Evolutionary conservation across 2,329 filamentous ascomycete genomes (phyloP).

Genomic region (Paraphaeosphaeria minitans): DNA sequence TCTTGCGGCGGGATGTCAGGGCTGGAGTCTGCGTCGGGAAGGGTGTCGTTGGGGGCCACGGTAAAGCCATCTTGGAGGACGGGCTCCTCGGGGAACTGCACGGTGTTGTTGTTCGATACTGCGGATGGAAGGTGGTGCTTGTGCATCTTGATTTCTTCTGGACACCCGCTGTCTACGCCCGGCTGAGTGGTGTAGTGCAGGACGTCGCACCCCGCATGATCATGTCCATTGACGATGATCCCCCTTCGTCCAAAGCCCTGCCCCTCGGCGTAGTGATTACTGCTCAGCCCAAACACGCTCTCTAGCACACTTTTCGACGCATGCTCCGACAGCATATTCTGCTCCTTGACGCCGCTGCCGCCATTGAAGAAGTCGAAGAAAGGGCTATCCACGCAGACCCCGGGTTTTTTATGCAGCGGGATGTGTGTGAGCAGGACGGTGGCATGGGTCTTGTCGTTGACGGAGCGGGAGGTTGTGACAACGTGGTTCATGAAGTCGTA

Average conservation of each 20-base stretch:
- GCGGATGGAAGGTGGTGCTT: conserved; percentile 25
- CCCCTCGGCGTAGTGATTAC: conserved; percentile 62
- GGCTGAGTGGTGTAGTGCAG: conserved; percentile 66
- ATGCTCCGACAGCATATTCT: conserved; percentile 82
- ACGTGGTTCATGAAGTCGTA: conserved; percentile 76
- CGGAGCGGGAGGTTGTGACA: conserved; percentile 65
- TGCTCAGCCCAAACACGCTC: conserved; percentile 79
- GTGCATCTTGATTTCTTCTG: conserved; percentile 13
- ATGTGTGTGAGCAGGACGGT: conserved; percentile 92
- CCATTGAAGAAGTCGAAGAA: conserved; percentile 78
- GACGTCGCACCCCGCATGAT: conserved; percentile 92
- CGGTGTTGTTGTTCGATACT: conserved; percentile 8
- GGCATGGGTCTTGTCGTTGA: conserved; percentile 68
- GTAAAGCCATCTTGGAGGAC: conserved; percentile 3
- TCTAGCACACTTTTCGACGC: conserved; percentile 75
- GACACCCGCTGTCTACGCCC: conserved; percentile 20
- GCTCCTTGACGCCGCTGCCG: conserved; percentile 74
- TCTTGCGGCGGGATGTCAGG: too few species aligned
- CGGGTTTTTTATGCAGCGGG: conserved; percentile 81
- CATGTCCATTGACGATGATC: conserved; percentile 88
- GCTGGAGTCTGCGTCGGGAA: conserved; percentile 1
- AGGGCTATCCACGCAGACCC: conserved; percentile 82
- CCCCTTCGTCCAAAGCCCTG: conserved; percentile 72
- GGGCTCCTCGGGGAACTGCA: neutral
- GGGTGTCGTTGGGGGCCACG: conserved; percentile 9